These are phyloP conservation scores for Candida fluviatilis DNA, from an alignment of 805 yeast species.

Conservation along the genomic window DNA sequence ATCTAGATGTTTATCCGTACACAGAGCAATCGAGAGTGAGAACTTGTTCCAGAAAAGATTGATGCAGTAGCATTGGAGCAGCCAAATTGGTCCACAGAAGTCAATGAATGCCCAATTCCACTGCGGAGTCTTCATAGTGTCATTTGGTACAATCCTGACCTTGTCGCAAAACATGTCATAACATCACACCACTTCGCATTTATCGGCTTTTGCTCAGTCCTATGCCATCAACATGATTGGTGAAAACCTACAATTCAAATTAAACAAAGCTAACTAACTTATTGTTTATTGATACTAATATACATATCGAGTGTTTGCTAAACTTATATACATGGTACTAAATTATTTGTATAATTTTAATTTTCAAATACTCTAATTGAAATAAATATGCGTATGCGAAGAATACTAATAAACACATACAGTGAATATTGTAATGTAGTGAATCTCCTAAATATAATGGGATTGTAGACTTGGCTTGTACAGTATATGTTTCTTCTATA, in stretches of 20 bases:
- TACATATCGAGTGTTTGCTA: not conserved
- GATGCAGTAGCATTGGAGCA: not conserved
- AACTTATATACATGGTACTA: not conserved
- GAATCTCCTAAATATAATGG: not conserved
- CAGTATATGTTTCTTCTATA: too few species aligned
- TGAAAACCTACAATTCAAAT: not conserved
- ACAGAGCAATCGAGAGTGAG: too few species aligned
- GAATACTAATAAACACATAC: not conserved
- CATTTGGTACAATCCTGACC: not conserved
- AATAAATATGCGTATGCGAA: not conserved
- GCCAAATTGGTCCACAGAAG: too few species aligned
- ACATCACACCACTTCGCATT: too few species aligned
- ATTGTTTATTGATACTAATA: not conserved
- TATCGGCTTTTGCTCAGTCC: too few species aligned
- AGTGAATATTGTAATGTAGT: not conserved
- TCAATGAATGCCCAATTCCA: too few species aligned
- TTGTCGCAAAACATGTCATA: not conserved
- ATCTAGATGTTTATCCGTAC: too few species aligned
- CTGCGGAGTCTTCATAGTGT: too few species aligned
- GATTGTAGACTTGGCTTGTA: not conserved
- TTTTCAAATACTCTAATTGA: not conserved
- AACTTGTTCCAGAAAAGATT: too few species aligned
- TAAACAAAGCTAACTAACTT: not conserved
- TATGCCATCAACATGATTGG: too few species aligned
- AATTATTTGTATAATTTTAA: not conserved